Evolutionary conservation across 2,329 filamentous ascomycete species (phyloP), one percentile per base, ranked within the genome.

Genomic region (Neobulgaria alba): DNA sequence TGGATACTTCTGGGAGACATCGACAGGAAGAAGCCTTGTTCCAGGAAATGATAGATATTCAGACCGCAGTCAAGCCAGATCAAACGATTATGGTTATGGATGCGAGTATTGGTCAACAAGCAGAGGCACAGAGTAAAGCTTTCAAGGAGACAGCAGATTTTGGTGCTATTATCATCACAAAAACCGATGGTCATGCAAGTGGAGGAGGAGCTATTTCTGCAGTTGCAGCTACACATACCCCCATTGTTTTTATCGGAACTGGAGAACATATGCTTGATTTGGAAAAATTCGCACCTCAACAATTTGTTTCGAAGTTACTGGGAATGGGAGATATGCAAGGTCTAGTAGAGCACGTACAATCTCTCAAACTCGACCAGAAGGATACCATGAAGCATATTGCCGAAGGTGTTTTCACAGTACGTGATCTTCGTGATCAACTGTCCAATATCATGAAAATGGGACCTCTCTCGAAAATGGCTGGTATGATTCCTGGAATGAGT

Each of bases 361-460:
- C 83, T 21, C 75, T 98, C 38, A 95, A 94, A 61, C 76, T 95
- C 36, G 89, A 96, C 63, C 92, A 95, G 53, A 96, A 98, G 65
- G 90, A 96, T 57, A 96, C 92, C 3, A 95, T 98, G 73, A 98
- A 98, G 70, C 90, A 98, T 67, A 93, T 98, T 51, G 84, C 87
- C 5, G 90, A 95, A 58, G 92, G 92, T 41, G 89, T 95, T 49
- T 98, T 96, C 64, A 95, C 92, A 0, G 76, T 98, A 23, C 83
- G 92, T 41, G 92, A 98, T 61, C 73, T 98, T 52, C 79, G 92
- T 15, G 92, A 98, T 61, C 93, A 98, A 60, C 78, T 98, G 10
- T 84, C 83, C 43, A 96, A 96, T 57, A 95, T 98, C 58, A 95
- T 96, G 88, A 98, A 98, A 68, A 96, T 98, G 92, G 92, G 92